A percentile compares a stretch with the other conserved stretches of the same genome.
Evolutionary conservation across 2,329 filamentous ascomycete species (phyloP).

Genomic region (Exophiala viscosa): DNA sequence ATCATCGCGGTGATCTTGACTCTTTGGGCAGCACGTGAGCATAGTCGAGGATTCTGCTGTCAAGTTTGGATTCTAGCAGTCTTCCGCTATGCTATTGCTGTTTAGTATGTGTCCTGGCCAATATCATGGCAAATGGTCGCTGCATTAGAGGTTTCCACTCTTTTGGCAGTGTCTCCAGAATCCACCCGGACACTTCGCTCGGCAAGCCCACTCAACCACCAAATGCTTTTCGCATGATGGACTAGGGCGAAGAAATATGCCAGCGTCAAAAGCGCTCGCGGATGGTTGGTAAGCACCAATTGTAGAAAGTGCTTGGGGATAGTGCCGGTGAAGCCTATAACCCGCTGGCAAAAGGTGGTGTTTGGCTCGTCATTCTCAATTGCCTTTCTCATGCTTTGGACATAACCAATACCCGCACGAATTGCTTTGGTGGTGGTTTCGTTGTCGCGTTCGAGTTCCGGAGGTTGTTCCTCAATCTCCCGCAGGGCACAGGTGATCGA

Average conservation of each 20-base stretch:
- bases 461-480: too few species aligned
- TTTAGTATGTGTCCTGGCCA: too few species aligned
- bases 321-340: background rate
- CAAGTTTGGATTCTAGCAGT: too few species aligned
- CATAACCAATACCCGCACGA: background rate
- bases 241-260: background rate
- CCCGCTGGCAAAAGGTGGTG: background rate
- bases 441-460: background rate
- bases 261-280: background rate
- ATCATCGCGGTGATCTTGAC: too few species aligned
- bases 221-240: background rate
- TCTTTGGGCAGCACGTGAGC: too few species aligned
- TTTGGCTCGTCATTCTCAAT: background rate
- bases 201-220: background rate
- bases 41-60: too few species aligned
- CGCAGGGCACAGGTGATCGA: too few species aligned
- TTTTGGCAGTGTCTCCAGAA: background rate
- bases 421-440: background rate
- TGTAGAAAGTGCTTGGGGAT: background rate
- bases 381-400: background rate
- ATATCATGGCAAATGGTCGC: background rate
- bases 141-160: background rate
- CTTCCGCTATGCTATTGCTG: too few species aligned
- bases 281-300: background rate
- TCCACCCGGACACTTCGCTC: background rate